These are phyloP conservation scores for Pseudogymnoascus sp. DNA, from an alignment of 2,329 filamentous ascomycete genomes.

Conservation along the genomic window DNA sequence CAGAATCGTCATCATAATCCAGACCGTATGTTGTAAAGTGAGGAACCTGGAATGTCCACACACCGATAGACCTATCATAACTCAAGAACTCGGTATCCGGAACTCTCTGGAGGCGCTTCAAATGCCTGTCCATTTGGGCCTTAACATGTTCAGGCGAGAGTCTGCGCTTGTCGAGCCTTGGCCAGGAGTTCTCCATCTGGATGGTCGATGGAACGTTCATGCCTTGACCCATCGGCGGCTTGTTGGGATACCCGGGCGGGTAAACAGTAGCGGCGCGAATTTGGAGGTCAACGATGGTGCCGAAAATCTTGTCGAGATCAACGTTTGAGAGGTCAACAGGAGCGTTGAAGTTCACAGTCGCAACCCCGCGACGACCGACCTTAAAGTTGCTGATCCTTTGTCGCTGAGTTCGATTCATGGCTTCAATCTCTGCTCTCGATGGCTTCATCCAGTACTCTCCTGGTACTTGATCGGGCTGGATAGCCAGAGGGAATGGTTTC, in stretches of 20 bases:
- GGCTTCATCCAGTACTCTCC: slow-evolving; percentile 87
- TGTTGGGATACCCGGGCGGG: slow-evolving; percentile 47
- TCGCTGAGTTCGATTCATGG: slow-evolving; percentile 72
- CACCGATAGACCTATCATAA: slow-evolving; percentile 71
- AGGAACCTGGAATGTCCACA: slow-evolving; percentile 88
- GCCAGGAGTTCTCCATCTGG: slow-evolving; percentile 87
- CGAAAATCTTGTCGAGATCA: slow-evolving; percentile 71
- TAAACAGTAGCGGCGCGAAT: slow-evolving; percentile 85
- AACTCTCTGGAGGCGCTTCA: slow-evolving; percentile 72
- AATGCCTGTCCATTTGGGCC: slow-evolving; percentile 69
- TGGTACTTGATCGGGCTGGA: slow-evolving; percentile 30
- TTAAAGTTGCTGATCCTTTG: slow-evolving; percentile 66
- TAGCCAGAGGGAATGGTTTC: slow-evolving; percentile 5
- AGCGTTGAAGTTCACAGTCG: slow-evolving; percentile 71
- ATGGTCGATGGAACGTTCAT: slow-evolving; percentile 88
- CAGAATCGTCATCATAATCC: slow-evolving; percentile 60
- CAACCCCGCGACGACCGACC: slow-evolving; percentile 75
- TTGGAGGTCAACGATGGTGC: slow-evolving; percentile 65
- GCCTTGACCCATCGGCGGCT: slow-evolving; percentile 77
- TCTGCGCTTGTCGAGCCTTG: slow-evolving; percentile 55
- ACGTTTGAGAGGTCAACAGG: slow-evolving; percentile 75
- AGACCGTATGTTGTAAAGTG: slow-evolving; percentile 96
- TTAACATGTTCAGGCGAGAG: slow-evolving; percentile 50
- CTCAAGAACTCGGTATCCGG: slow-evolving; percentile 70
- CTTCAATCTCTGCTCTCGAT: slow-evolving; percentile 61